Percentiles rank a stretch among this genome's conserved stretches.
Evolutionary conservation across 2,329 filamentous ascomycete genomes (phyloP).

Genomic region (Ceratocystis papillata): DNA sequence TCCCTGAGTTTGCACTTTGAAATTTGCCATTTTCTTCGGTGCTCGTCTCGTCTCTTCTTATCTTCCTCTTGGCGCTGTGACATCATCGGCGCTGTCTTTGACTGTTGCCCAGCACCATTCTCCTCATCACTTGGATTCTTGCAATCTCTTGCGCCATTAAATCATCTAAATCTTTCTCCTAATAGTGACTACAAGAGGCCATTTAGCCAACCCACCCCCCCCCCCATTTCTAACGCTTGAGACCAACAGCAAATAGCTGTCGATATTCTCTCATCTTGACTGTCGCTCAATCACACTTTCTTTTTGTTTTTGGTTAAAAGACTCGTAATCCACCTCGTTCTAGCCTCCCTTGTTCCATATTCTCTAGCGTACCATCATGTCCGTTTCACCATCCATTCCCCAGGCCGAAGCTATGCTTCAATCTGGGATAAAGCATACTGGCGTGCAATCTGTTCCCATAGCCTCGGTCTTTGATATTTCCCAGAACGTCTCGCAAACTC

Average conservation of each 20-base stretch:
- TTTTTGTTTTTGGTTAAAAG: neutral
- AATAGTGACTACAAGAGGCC: no score
- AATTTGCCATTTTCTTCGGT: constrained; percentile 4
- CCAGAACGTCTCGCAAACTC: constrained; percentile 21
- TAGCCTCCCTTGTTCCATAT: neutral
- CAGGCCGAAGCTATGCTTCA: constrained; percentile 6
- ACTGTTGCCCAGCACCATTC: no score
- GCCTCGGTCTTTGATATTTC: constrained; percentile 20
- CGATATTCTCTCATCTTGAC: no score
- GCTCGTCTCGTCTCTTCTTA: constrained; percentile 8
- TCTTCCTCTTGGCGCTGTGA: constrained; percentile 17
- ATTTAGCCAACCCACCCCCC: no score
- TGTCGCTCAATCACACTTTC: no score
- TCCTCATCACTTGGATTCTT: neutral
- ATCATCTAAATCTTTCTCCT: no score
- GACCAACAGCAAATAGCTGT: no score
- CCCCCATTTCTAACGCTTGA: no score
- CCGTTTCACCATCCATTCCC: neutral
- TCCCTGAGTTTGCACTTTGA: constrained; percentile 25
- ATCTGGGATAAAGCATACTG: neutral
- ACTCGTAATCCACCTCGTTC: neutral
- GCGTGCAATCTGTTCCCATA: constrained; percentile 14
- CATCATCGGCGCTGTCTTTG: constrained; percentile 7
- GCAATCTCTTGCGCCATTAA: neutral
- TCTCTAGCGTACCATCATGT: neutral